phyloP scores from a whole-genome alignment of 1,139 yeast genomes.

The Saccharomyces hybrid region DNA sequence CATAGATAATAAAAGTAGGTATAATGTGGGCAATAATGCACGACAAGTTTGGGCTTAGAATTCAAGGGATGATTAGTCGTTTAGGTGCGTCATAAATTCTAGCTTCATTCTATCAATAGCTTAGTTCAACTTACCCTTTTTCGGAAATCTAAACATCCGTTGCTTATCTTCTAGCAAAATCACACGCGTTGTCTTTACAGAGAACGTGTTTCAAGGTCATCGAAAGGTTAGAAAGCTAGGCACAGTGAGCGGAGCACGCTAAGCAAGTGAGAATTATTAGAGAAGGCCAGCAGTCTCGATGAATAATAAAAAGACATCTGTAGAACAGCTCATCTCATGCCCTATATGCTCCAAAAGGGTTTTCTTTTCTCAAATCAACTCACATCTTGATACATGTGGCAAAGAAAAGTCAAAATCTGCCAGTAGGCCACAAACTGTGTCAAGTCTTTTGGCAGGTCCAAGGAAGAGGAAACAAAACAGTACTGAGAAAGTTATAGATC shows the following conservation, averaged over 20 bases:
- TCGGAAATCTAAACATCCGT: neutral
- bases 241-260: too few relatives aligned
- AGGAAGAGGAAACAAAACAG: slow-evolving; percentile 12
- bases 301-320: neutral
- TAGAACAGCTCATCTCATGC: slow-evolving; percentile 25
- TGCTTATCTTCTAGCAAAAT: neutral
- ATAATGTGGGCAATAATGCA: neutral
- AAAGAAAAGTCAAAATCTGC: slow-evolving; percentile 4
- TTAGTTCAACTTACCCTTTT: neutral
- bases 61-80: neutral
- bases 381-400: slow-evolving; percentile 27
- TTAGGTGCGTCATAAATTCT: neutral
- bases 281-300: neutral
- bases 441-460: slow-evolving; percentile 11
- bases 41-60: neutral
- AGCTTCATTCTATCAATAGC: neutral
- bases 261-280: too few relatives aligned
- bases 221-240: neutral
- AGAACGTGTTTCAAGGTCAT: neutral
- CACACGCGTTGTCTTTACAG: neutral
- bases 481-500: slow-evolving; percentile 7
- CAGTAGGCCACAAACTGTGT: slow-evolving; percentile 13
- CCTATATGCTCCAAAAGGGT: slow-evolving; percentile 27
- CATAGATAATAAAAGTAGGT: neutral
- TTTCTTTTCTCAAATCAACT: slow-evolving; percentile 21